Evolutionary conservation across 352 stramenopile genomes (phyloP).

Genomic region (Globisporangium spiculum): DNA sequence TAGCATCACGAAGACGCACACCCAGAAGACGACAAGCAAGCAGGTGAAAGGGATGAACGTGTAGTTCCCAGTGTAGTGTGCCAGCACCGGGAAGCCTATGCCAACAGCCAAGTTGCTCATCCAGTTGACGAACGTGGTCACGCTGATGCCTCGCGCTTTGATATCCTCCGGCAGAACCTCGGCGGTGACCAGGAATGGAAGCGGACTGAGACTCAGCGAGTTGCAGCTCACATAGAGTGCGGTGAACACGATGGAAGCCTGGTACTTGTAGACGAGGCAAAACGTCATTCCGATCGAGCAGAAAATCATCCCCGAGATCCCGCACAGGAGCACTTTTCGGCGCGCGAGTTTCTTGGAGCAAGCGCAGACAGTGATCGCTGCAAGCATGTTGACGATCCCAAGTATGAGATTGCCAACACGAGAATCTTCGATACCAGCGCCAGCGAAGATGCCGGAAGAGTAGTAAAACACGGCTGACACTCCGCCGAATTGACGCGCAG

Average conservation of each 20-base stretch:
- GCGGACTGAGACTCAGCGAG: constrained; percentile 35
- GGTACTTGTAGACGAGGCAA: constrained; percentile 26
- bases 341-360: constrained; percentile 36
- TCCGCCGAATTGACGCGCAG: constrained; percentile 34
- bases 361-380: constrained; percentile 24
- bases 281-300: constrained; percentile 34
- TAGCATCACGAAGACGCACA: constrained; percentile 35
- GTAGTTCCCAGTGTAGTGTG: constrained; percentile 30
- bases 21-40: constrained; percentile 31
- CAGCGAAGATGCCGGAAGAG: constrained; percentile 36
- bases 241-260: constrained; percentile 25
- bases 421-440: constrained; percentile 35
- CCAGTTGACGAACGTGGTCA: constrained; percentile 42
- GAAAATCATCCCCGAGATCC: constrained; percentile 34
- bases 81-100: constrained; percentile 31
- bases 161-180: constrained; percentile 45
- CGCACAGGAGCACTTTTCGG: constrained; percentile 23
- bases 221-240: constrained; percentile 34
- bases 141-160: constrained; percentile 30
- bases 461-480: constrained; percentile 45
- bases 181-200: constrained; percentile 36
- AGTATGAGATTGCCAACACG: constrained; percentile 35
- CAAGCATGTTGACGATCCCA: constrained; percentile 23
- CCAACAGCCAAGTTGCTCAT: constrained; percentile 35
- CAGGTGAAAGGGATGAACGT: constrained; percentile 37